phyloP scores from a whole-genome alignment of 768 basidiomycete genomes.

The Rhodosporidiobolus sp. region DNA sequence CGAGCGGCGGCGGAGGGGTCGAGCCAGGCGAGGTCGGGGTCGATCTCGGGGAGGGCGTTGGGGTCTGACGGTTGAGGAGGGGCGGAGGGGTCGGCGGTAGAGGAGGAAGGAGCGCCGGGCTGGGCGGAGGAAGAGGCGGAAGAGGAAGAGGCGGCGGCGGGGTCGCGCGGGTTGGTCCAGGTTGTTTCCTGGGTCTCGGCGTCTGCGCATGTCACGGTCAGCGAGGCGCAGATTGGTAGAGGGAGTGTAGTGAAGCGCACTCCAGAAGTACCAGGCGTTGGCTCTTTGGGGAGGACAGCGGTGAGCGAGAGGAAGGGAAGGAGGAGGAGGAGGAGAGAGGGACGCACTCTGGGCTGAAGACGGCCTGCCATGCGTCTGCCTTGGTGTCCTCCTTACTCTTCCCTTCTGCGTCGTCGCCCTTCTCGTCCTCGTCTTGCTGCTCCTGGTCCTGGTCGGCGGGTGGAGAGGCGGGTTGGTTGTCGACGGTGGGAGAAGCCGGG shows the following conservation, averaged over 20 bases:
- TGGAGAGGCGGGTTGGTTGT: not conserved
- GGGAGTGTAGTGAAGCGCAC: not conserved
- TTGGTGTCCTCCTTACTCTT: not conserved
- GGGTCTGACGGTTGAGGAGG: not conserved
- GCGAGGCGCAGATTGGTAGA: not conserved
- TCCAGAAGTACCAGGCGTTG: conserved; percentile 40
- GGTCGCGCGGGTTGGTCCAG: conserved; percentile 31
- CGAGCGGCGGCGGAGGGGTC: conserved; percentile 11
- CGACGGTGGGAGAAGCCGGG: too few relatives aligned
- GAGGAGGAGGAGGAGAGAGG: not conserved
- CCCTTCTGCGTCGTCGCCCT: not conserved
- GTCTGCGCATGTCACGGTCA: not conserved
- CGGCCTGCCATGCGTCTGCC: conserved; percentile 30
- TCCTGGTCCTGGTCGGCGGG: not conserved
- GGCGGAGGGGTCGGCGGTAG: not conserved
- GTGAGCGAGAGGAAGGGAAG: not conserved
- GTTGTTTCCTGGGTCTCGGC: conserved; percentile 15
- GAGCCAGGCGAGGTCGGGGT: conserved; percentile 37
- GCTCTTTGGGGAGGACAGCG: conserved; percentile 5
- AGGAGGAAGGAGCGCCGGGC: not conserved
- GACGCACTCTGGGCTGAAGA: conserved; percentile 30
- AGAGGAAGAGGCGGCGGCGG: not conserved
- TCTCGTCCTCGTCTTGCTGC: not conserved
- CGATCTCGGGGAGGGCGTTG: conserved; percentile 21
- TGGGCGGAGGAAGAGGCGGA: not conserved